Conservation (phyloP, 352 stramenopile genomes). For the Pythium scleroteichum region DNA sequence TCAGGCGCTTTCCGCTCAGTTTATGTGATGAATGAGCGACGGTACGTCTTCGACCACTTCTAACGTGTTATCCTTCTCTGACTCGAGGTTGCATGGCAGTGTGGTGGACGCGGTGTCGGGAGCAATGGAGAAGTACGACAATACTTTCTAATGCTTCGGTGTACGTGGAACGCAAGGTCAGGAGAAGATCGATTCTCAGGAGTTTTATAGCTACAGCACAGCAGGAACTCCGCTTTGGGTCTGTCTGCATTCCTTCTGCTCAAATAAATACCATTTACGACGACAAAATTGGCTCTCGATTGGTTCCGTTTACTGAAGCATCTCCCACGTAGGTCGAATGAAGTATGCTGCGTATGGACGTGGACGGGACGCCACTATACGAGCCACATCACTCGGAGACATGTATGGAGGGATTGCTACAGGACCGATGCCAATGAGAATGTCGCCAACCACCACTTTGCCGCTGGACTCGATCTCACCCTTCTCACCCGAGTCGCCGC, state of each 20-base stretch:
- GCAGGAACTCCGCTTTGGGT: neutral
- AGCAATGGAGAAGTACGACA: conserved; percentile 88
- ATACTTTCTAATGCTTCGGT: conserved; percentile 54
- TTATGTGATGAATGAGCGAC: conserved; percentile 88
- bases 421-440: conserved; percentile 59
- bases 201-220: too few relatives aligned
- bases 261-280: conserved; percentile 17
- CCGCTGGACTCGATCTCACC: conserved; percentile 76
- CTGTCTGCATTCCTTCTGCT: neutral
- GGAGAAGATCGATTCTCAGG: neutral
- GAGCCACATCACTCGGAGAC: conserved; percentile 46
- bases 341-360: conserved; percentile 63
- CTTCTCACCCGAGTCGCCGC: conserved; percentile 37
- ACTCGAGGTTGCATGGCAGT: conserved; percentile 25
- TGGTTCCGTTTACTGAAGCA: conserved; percentile 21
- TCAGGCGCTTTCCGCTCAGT: conserved; percentile 83
- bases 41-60: conserved; percentile 28
- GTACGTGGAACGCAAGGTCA: too few relatives aligned
- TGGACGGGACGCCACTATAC: conserved; percentile 36
- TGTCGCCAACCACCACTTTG: conserved; percentile 62
- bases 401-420: conserved; percentile 28
- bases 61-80: neutral
- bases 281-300: neutral
- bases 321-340: conserved; percentile 69
- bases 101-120: conserved; percentile 86